Evolutionary conservation across 1,284 basidiomycete species (phyloP).

Genomic region (Schizopora paradoxa): DNA sequence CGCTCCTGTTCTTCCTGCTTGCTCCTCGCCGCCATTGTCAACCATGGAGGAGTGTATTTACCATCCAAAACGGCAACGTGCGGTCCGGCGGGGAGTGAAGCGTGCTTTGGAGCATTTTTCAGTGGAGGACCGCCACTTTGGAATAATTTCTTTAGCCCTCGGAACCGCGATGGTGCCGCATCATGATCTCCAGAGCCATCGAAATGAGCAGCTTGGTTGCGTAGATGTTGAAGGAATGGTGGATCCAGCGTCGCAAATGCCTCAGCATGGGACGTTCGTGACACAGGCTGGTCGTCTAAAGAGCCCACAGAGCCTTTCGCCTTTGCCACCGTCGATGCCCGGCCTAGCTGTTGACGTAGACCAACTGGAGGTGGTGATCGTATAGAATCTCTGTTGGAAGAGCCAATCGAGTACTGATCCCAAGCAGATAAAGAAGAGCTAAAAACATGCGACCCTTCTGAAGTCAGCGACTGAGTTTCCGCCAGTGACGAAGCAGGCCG

Average conservation of each 20-base stretch:
- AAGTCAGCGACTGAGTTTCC: slow-evolving; percentile 12
- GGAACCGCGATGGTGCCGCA: slow-evolving; percentile 16
- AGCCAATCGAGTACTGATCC: slow-evolving; percentile 15
- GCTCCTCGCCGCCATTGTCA: slow-evolving; percentile 54
- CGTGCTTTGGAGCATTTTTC: slow-evolving; percentile 8
- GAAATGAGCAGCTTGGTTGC: slow-evolving; percentile 25
- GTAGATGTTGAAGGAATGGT: slow-evolving; percentile 47
- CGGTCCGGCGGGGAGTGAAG: slow-evolving; percentile 10
- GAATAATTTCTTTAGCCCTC: slow-evolving; percentile 13
- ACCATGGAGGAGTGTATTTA: slow-evolving; percentile 61
- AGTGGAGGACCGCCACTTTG: slow-evolving; percentile 7
- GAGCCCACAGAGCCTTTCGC: slow-evolving; percentile 12
- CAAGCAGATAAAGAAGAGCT: slow-evolving; percentile 15
- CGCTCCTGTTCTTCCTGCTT: slow-evolving; percentile 62
- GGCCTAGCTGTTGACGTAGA: slow-evolving; percentile 7
- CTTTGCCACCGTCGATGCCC: slow-evolving; percentile 1
- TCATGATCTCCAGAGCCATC: slow-evolving; percentile 23
- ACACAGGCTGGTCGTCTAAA: slow-evolving; percentile 32
- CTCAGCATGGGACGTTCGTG: slow-evolving; percentile 65
- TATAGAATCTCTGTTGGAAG: slow-evolving; percentile 11
- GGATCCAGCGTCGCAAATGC: slow-evolving; percentile 67
- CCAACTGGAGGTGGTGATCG: slow-evolving; percentile 5
- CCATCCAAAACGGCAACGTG: slow-evolving; percentile 30
- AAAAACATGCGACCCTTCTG: slow-evolving; percentile 15
- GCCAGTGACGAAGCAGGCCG: slow-evolving; percentile 7